Conservation (phyloP, 441 rosid genomes). For the Gossypium armourianum region DNA sequence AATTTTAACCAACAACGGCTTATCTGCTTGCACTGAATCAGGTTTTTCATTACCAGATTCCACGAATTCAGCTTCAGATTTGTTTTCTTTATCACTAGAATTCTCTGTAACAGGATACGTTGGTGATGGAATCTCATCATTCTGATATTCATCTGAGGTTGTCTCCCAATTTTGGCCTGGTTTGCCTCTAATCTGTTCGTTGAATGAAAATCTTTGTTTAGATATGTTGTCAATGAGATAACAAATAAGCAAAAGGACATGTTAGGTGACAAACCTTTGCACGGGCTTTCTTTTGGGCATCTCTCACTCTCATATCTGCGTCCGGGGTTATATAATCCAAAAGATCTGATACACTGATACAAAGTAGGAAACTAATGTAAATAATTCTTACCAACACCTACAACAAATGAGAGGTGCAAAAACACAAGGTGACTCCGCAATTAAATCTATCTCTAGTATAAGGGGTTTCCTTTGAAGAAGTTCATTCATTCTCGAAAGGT, state of each 20-base stretch:
- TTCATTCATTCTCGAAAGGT: background rate
- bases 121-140: slow-evolving; percentile 40
- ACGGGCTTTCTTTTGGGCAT: slow-evolving; percentile 64
- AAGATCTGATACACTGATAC: slow-evolving; percentile 69
- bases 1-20: slow-evolving; percentile 22
- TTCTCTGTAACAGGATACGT: slow-evolving; percentile 31
- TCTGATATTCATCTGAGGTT: slow-evolving; percentile 50
- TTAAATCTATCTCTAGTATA: background rate
- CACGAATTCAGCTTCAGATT: slow-evolving; percentile 38
- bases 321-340: slow-evolving; percentile 72
- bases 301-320: slow-evolving; percentile 53
- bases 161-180: slow-evolving; percentile 48
- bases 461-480: background rate
- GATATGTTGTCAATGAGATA: slow-evolving; percentile 13
- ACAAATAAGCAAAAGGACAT: slow-evolving; percentile 5
- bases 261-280: slow-evolving; percentile 37
- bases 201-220: slow-evolving; percentile 17
- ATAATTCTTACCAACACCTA: slow-evolving; percentile 2
- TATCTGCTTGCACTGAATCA: slow-evolving; percentile 38
- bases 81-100: slow-evolving; percentile 60
- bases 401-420: background rate
- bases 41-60: slow-evolving; percentile 42
- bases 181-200: slow-evolving; percentile 60
- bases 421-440: background rate
- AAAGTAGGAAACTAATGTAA: slow-evolving; percentile 18